These are phyloP conservation scores for Calonectria pauciramosa DNA, from an alignment of 2,329 filamentous ascomycete species.

Conservation along the genomic window DNA sequence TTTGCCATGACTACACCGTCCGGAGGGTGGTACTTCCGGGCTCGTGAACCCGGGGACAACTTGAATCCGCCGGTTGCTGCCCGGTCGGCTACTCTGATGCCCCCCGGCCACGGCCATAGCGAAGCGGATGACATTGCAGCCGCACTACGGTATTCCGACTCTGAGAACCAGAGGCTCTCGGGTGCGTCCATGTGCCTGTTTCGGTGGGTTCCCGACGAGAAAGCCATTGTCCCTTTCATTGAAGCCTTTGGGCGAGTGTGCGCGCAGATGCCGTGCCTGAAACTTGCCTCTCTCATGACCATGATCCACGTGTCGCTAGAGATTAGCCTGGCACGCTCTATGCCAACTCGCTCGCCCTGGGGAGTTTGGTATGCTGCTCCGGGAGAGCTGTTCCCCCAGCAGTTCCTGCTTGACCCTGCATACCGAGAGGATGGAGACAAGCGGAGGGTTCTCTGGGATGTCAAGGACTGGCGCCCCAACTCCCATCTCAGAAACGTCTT, in stretches of 20 bases:
- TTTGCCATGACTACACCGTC: slow-evolving; percentile 35
- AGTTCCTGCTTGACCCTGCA: slow-evolving; percentile 33
- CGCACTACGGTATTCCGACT: slow-evolving; percentile 29
- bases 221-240: slow-evolving; percentile 27
- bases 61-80: slow-evolving; percentile 23
- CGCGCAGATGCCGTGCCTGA: slow-evolving; percentile 30
- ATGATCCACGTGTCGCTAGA: slow-evolving; percentile 31
- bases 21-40: slow-evolving; percentile 34
- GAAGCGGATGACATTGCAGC: slow-evolving; percentile 30
- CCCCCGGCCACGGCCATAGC: slow-evolving; percentile 32
- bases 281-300: slow-evolving; percentile 30
- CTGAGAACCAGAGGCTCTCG: slow-evolving; percentile 28
- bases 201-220: slow-evolving; percentile 33
- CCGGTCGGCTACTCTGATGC: slow-evolving; percentile 18
- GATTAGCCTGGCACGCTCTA: slow-evolving; percentile 22
- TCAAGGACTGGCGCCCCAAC: slow-evolving; percentile 32
- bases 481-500: slow-evolving; percentile 18
- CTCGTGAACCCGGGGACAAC: slow-evolving; percentile 27
- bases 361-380: slow-evolving; percentile 32
- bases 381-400: slow-evolving; percentile 24
- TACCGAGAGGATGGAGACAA: slow-evolving; percentile 28
- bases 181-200: slow-evolving; percentile 35
- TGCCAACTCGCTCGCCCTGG: slow-evolving; percentile 31
- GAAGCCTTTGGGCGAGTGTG: slow-evolving; percentile 34
- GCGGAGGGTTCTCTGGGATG: slow-evolving; percentile 33